Evolutionary conservation across 2,329 filamentous ascomycete species (phyloP), one percentile per base, ranked within the genome.

Genomic region (Botrytis porri): DNA sequence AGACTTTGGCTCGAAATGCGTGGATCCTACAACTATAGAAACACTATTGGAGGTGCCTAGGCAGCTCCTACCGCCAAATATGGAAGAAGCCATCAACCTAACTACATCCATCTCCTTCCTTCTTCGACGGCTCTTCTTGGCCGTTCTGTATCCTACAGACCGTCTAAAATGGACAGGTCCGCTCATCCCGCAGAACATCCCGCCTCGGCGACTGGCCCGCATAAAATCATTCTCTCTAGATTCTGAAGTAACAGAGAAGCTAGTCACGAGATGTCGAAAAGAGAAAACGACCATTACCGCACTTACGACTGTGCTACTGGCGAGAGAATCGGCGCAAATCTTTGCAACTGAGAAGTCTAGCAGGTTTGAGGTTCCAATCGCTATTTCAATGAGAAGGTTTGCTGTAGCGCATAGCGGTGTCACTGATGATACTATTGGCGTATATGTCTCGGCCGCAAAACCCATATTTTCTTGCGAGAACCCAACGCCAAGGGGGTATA

Each of bases 31-130:
- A 59, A 59, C 54, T 59, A 59, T 59, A 59, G 61, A 81, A 76
- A 39, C 81, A 69, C 18, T 79, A 71, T 64, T 81, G 75, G 65
- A 79, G 77, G 60, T 81, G 70, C 18, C 67, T 14, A 59, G 54
- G 29, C 54, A 59, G 54, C 54, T 59, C 54, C 71, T 78, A 5
- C 10, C 72, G 5, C 74, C 72, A 22, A 69, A 72, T 18, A 54
- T 80, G 2, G 79, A 80, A 69, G 43, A 73, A 22, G 59, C 69
- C 0, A 74, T 74, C 2, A 74, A 76, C 57, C 80, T 81, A 48
- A 80, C 81, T 0, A 78, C 80, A 18, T 84, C 84, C 10, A 81
- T 81, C 61, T 73, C 73, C 16, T 88, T 83, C 76, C 80, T 86
- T 73, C 76, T 84, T 43, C 77, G 75, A 10, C 80, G 80, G 7